Conservation (phyloP, 2,329 filamentous ascomycete genomes). For the Botrytis galanthina region DNA sequence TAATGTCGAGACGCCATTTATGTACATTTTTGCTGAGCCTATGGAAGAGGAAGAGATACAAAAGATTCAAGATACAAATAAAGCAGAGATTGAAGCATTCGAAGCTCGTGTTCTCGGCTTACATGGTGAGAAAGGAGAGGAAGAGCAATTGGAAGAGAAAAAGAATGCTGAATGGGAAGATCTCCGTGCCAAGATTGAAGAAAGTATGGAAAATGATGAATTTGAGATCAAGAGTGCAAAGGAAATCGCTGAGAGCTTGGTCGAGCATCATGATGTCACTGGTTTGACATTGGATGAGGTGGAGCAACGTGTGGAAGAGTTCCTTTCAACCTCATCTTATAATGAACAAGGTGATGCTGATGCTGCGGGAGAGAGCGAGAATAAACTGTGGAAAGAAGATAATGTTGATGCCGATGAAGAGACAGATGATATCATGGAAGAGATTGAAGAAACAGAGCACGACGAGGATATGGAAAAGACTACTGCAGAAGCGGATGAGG, state of each 20-base stretch:
- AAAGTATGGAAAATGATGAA: conserved; percentile 36
- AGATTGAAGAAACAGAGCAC: conserved; percentile 14
- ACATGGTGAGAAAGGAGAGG: conserved; percentile 38
- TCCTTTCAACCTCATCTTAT: conserved; percentile 19
- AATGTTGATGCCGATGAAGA: conserved; percentile 21
- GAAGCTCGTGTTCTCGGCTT: conserved; percentile 61
- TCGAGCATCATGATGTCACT: conserved; percentile 22
- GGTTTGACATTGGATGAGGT: conserved; percentile 22
- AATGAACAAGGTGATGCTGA: conserved; percentile 9
- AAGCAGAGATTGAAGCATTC: conserved; percentile 64
- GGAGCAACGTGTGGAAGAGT: conserved; percentile 23
- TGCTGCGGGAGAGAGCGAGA: background rate
- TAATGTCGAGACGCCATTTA: conserved; percentile 52
- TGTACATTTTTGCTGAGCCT: conserved; percentile 90
- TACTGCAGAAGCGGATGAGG: conserved; percentile 19
- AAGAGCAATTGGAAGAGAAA: conserved; percentile 25
- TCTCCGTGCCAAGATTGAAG: conserved; percentile 38
- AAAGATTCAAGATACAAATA: conserved; percentile 67
- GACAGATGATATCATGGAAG: conserved; percentile 15
- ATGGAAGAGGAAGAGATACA: conserved; percentile 71
- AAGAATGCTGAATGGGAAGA: conserved; percentile 36
- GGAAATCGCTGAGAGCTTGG: conserved; percentile 20
- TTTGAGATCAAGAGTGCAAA: conserved; percentile 27
- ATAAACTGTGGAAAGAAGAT: conserved; percentile 18
- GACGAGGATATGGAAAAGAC: conserved; percentile 20